A percentile compares a stretch with the other conserved stretches of the same genome.
Conservation (phyloP, 176 grass and related monocot genomes). For the Triticum monococcum region DNA sequence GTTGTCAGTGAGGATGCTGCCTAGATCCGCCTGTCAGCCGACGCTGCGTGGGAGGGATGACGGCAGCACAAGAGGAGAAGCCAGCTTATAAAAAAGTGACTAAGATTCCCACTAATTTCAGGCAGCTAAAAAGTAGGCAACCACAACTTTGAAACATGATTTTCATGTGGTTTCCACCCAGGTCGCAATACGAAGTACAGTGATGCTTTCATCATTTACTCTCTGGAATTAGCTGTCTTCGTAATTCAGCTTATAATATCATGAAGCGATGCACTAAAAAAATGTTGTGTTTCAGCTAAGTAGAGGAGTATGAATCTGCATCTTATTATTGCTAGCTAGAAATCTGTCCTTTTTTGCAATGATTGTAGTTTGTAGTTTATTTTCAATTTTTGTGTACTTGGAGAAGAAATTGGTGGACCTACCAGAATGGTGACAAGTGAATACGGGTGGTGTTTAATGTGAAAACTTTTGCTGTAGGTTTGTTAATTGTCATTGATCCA, state of each 20-base stretch:
- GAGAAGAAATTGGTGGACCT: not conserved
- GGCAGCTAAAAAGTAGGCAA: not conserved
- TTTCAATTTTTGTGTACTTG: not conserved
- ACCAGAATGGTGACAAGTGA: slow-evolving; percentile 1
- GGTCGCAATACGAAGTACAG: not conserved
- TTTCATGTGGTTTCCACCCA: not conserved
- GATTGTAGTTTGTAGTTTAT: not conserved
- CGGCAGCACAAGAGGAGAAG: too few species aligned
- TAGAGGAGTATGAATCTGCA: not conserved
- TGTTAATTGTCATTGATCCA: not conserved
- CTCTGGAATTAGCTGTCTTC: not conserved
- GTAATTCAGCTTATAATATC: not conserved
- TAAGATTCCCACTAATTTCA: not conserved
- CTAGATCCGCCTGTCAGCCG: too few species aligned
- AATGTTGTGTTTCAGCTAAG: not conserved
- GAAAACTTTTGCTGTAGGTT: not conserved
- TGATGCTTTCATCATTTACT: not conserved
- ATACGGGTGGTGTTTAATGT: not conserved
- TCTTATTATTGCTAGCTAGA: not conserved
- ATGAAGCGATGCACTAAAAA: not conserved
- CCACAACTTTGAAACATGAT: not conserved
- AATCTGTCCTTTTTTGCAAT: not conserved
- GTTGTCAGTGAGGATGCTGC: too few species aligned
- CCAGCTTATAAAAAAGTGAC: not conserved
- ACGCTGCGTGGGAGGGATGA: too few species aligned